phyloP scores from a whole-genome alignment of 2,329 filamentous ascomycete genomes.

The Colletotrichum limetticola region DNA sequence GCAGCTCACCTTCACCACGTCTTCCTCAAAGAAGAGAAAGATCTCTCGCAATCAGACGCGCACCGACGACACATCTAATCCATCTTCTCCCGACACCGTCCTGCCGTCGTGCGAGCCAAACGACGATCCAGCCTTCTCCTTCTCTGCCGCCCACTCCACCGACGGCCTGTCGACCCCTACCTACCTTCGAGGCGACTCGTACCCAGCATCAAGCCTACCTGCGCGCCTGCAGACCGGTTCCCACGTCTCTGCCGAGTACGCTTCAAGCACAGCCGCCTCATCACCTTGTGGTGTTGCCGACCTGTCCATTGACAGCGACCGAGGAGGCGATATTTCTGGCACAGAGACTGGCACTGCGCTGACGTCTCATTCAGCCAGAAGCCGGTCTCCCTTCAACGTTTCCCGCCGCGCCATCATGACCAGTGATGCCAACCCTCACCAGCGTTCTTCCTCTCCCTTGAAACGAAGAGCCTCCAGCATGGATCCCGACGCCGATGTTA shows the following conservation, averaged over 20 bases:
- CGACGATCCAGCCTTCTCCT: slow-evolving; percentile 62
- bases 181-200: slow-evolving; percentile 43
- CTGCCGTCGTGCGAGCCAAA: slow-evolving; percentile 64
- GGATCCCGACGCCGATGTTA: slow-evolving; percentile 59
- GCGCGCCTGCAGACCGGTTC: slow-evolving; percentile 60
- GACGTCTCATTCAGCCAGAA: slow-evolving; percentile 50
- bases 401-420: slow-evolving; percentile 68
- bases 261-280: slow-evolving; percentile 63
- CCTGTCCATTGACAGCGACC: slow-evolving; percentile 66
- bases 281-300: slow-evolving; percentile 69
- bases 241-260: slow-evolving; percentile 59
- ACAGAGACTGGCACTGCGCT: slow-evolving; percentile 55
- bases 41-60: slow-evolving; percentile 59
- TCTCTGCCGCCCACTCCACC: slow-evolving; percentile 52
- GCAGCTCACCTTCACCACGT: slow-evolving; percentile 79
- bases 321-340: slow-evolving; percentile 53
- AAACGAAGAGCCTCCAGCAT: slow-evolving; percentile 73
- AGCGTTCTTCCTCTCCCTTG: slow-evolving; percentile 72
- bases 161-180: slow-evolving; percentile 38
- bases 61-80: slow-evolving; percentile 51
- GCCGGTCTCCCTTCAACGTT: slow-evolving; percentile 63
- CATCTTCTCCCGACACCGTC: slow-evolving; percentile 56
- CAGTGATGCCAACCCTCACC: slow-evolving; percentile 65
- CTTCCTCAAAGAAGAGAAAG: slow-evolving; percentile 80
- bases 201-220: slow-evolving; percentile 61